Base-by-base conservation (phyloP, 2,329 filamentous ascomycete genomes). In the Sporothrix brasiliensis region DNA sequence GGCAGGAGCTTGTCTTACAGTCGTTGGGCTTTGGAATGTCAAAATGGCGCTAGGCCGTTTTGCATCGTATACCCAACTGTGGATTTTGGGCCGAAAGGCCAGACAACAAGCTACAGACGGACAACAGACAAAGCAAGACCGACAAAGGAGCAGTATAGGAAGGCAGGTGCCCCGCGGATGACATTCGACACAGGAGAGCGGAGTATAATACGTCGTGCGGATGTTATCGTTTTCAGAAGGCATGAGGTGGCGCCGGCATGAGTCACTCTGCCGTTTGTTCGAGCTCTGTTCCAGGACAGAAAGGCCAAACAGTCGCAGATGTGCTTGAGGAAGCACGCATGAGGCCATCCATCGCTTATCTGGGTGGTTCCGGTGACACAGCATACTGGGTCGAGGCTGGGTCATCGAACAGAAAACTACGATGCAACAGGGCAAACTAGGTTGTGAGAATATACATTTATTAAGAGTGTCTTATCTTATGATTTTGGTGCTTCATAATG, bases 1-100 rank as follows among this genome's bases (percentile, higher is more conserved):
- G 63, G 19, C 24, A 53, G 63, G 47, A 34, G 34, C 34, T 34
- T 68, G 47, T 53, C 50, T 44, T 24, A 21, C 39, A 44, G 34
- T 49, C 53, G 27, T 44, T 24, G 34, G 34, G n/a, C 21, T 21
- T 21, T 16, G 19, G 19, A 44, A 47, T 16, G 66, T 49, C 53
- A 7, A 24, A 24, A 49, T 11, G 21, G 34, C 49, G 47, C 58
- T 53, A 58, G 34, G 10, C 24, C 65, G 50, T 41, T 67, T 54
- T 61, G 41, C 47, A 70, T 70, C 44, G 56, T 7, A 63, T 63
- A 67, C 70, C 70, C 68, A 72, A 72, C 16, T 72, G 70, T 72
- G 70, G 70, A 65, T 69, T 27, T 69, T 58, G 60, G 67, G 67
- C 67, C 39, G 52, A 63, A 49, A 56, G 24, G 52, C 34, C 24